Percentiles rank a stretch among this genome's conserved stretches.
These are phyloP conservation scores for Diaporthe destruens DNA, from an alignment of 2,329 filamentous ascomycete genomes.

Conservation along the genomic window DNA sequence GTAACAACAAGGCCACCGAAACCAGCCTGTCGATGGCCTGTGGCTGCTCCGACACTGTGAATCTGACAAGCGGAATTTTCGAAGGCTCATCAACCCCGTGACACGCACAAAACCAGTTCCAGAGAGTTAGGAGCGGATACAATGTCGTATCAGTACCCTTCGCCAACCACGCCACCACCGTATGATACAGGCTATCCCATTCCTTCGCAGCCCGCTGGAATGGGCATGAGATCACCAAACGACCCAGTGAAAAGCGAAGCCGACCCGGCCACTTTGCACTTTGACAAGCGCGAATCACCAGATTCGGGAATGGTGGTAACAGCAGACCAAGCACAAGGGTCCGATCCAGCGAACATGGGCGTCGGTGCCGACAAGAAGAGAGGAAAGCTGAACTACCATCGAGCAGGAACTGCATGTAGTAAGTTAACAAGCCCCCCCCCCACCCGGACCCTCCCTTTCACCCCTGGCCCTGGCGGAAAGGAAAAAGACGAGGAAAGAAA, in stretches of 20 bases:
- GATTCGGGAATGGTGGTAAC: slow-evolving; percentile 60
- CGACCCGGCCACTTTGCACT: slow-evolving; percentile 48
- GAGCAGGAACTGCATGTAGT: slow-evolving; percentile 96
- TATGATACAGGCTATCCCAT: slow-evolving; percentile 54
- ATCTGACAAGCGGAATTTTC: slow-evolving; percentile 22
- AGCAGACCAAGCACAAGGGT: slow-evolving; percentile 32
- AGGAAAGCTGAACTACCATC: slow-evolving; percentile 95
- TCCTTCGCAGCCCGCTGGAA: slow-evolving; percentile 50
- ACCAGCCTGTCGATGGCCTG: slow-evolving; percentile 21
- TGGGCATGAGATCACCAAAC: slow-evolving; percentile 47
- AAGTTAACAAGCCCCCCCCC: slow-evolving; percentile 59
- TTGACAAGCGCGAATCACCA: slow-evolving; percentile 59
- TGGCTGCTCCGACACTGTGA: slow-evolving; percentile 10
- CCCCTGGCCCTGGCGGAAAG: too few relatives aligned
- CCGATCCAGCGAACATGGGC: slow-evolving; percentile 52
- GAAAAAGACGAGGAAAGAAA: neutral
- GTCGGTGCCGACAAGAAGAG: slow-evolving; percentile 69
- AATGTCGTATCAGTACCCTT: slow-evolving; percentile 65
- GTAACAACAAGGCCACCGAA: neutral
- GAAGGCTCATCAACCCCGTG: slow-evolving; percentile 23
- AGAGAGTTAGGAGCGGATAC: slow-evolving; percentile 53
- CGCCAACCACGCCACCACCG: slow-evolving; percentile 50
- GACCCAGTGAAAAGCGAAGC: slow-evolving; percentile 37
- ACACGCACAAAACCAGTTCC: slow-evolving; percentile 9
- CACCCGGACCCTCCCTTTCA: neutral